A percentile compares a stretch with the other conserved stretches of the same genome.
These are phyloP conservation scores for Exutisphaerella laricina DNA, from an alignment of 2,329 filamentous ascomycete species.

Conservation along the genomic window DNA sequence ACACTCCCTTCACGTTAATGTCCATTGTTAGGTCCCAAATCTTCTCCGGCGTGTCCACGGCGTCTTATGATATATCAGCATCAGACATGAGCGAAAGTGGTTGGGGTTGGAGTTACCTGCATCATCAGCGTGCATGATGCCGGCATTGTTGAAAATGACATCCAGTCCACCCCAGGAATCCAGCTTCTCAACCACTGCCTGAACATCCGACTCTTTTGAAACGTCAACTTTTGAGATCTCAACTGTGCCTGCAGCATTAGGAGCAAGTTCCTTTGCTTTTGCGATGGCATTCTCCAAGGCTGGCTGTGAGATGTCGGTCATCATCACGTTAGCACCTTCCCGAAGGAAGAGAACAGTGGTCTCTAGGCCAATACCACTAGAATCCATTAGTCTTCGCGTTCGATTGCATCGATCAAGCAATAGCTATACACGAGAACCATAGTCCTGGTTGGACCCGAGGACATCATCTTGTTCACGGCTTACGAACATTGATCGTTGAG, in stretches of 20 bases:
- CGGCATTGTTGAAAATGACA: constrained; percentile 95
- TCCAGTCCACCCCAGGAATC: constrained; percentile 85
- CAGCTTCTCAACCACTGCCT: constrained; percentile 65
- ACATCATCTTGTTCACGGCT: background rate
- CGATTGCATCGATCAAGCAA: no score
- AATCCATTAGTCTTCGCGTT: background rate
- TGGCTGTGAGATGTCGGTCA: constrained; percentile 76
- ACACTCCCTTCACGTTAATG: constrained; percentile 98
- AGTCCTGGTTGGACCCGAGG: no score
- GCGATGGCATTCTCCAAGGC: constrained; percentile 70
- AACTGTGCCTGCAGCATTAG: constrained; percentile 50
- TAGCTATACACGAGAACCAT: no score
- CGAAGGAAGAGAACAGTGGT: constrained; percentile 83
- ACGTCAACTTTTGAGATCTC: constrained; percentile 69
- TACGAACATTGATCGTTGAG: background rate
- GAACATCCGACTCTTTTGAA: constrained; percentile 73
- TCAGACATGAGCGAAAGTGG: no score
- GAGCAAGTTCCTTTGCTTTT: constrained; percentile 67
- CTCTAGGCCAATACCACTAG: constrained; percentile 85
- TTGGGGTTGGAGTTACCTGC: constrained; percentile 34
- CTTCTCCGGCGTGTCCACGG: constrained; percentile 75
- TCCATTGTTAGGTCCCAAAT: constrained; percentile 92
- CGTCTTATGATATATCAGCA: constrained; percentile 36
- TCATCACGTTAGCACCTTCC: constrained; percentile 78
- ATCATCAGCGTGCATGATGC: constrained; percentile 82